Evolutionary conservation across 106 monocot genomes (phyloP), one percentile per base, ranked within the genome.

Genomic region (Amphibolis antarctica): DNA sequence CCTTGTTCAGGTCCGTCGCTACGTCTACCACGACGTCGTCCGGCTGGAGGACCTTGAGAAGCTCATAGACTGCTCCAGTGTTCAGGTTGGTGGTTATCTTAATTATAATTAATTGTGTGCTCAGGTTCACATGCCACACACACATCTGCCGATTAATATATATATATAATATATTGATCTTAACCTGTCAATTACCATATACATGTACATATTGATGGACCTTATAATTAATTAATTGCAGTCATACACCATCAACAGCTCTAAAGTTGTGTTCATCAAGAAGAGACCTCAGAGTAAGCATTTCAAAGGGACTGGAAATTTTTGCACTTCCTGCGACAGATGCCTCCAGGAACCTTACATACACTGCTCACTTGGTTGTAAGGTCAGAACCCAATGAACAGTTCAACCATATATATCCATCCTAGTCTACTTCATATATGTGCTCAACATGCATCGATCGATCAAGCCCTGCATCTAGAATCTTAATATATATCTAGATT

Each of bases 201-300:
- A n/a, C n/a, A n/a, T n/a, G n/a, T n/a, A n/a, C n/a, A n/a, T n/a
- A n/a, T n/a, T n/a, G n/a, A n/a, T n/a, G n/a, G n/a, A n/a, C n/a
- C n/a, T 36, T 0, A 23, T n/a, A 18, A 60, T 60, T 28, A n/a
- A 60, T 22, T 18, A 18, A 9, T 65, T 80, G 83, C 75, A 94
- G 94, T 74, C 94, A 10, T 94, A 94, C 31, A 89, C 81, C 9
- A 89, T 94, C 43, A 94, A 94, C 44, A 94, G 86, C 55, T 85
- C 94, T 7, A 94, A 94, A 66, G 94, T 94, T 20, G 86, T 94
- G 53, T 94, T 94, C 63, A 77, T 94, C 28, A 94, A 89, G 83
- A 94, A 89, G 68, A 75, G 94, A 18, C 86, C 94, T 20, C 89
- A 86, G 29, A 89, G 77, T 53, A 83, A 86, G 75, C 83, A 89